Evolutionary conservation across 176 grass and related monocot species (phyloP).

Genomic region (Musa itinerans): DNA sequence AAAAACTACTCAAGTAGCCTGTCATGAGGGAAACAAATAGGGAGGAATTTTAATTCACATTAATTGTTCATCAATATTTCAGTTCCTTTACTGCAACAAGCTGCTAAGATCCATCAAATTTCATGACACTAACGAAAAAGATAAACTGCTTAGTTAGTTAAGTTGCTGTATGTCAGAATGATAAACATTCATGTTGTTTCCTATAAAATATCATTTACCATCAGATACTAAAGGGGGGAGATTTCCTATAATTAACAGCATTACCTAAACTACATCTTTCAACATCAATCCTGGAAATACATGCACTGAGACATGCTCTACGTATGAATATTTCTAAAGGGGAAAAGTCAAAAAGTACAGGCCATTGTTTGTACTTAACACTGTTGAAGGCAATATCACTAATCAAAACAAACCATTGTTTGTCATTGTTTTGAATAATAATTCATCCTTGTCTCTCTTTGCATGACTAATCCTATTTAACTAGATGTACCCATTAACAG

Average conservation of each 20-base stretch:
- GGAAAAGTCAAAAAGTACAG: too few relatives aligned
- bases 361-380: too few relatives aligned
- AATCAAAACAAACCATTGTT: too few relatives aligned
- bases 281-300: too few relatives aligned
- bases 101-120: background rate
- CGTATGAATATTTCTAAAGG: too few relatives aligned
- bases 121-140: background rate
- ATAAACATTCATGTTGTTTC: too few relatives aligned
- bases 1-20: background rate
- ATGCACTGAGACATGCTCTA: too few relatives aligned
- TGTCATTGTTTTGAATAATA: background rate
- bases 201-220: too few relatives aligned
- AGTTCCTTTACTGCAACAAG: background rate
- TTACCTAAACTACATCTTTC: too few relatives aligned
- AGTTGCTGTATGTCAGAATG: background rate
- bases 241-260: too few relatives aligned
- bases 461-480: background rate
- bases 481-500: background rate
- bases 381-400: too few relatives aligned
- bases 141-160: background rate
- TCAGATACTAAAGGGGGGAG: too few relatives aligned
- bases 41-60: background rate
- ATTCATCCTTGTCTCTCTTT: background rate
- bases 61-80: background rate
- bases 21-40: background rate